Conservation (phyloP, 2,329 filamentous ascomycete species). For the Capronia coronata region DNA sequence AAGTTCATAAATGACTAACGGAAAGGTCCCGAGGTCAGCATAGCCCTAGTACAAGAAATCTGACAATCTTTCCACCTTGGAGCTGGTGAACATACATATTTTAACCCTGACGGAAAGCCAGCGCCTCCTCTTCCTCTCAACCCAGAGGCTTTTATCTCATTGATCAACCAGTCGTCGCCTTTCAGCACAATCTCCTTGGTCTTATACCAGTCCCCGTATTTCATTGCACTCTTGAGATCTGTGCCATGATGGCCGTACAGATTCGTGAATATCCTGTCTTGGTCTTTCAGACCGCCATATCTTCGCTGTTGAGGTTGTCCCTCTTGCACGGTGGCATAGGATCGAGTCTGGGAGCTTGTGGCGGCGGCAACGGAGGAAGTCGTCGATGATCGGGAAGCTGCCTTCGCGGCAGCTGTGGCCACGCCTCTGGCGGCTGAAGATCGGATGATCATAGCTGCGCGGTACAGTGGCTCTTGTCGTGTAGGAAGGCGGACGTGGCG, state of each 20-base stretch:
- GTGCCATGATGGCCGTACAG: conserved; percentile 88
- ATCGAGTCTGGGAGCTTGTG: conserved; percentile 50
- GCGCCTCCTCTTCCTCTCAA: conserved; percentile 93
- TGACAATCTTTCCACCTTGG: too few relatives aligned
- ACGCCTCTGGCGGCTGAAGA: conserved; percentile 31
- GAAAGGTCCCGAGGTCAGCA: background rate
- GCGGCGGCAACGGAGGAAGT: conserved; percentile 24
- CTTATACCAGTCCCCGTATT: conserved; percentile 99
- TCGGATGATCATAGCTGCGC: conserved; percentile 26
- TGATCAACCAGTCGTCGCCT: conserved; percentile 98
- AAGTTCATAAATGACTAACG: conserved; percentile 98
- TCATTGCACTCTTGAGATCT: conserved; percentile 88
- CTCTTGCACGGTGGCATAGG: conserved; percentile 76
- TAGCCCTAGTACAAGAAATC: background rate
- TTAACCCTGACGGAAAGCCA: conserved; percentile 94
- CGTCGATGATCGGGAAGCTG: conserved; percentile 44
- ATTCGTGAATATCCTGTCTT: conserved; percentile 99
- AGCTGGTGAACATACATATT: conserved; percentile 68
- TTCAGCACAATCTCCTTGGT: conserved; percentile 97
- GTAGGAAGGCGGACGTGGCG: background rate
- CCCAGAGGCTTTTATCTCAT: conserved; percentile 93
- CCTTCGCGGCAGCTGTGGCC: conserved; percentile 27
- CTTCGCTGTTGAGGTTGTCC: conserved; percentile 59
- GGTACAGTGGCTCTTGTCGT: background rate
- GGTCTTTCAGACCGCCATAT: conserved; percentile 85